phyloP scores from a whole-genome alignment of 2,329 filamentous ascomycete genomes.

The Colletotrichum plurivorum region DNA sequence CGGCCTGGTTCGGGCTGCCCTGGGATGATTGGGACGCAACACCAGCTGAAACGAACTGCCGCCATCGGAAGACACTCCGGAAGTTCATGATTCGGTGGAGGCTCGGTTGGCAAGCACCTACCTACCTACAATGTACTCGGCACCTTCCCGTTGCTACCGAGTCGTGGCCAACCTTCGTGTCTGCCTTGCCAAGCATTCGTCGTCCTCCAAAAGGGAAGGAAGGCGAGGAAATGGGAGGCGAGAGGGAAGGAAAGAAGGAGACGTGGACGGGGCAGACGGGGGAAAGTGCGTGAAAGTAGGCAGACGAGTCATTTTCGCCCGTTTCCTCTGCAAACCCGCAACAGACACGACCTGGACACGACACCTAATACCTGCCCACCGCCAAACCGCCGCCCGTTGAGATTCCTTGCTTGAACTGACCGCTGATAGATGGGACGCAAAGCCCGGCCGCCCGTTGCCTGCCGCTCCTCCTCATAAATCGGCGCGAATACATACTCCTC shows the following conservation, averaged over 20 bases:
- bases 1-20: not conserved
- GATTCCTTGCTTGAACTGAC: slow-evolving; percentile 5
- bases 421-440: slow-evolving; percentile 10
- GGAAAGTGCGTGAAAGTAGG: not conserved
- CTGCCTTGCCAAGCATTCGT: not conserved
- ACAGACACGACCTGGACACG: slow-evolving; percentile 19
- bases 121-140: no score
- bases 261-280: not conserved
- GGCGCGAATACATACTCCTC: slow-evolving; percentile 10
- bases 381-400: slow-evolving; percentile 21
- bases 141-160: no score
- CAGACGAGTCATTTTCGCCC: slow-evolving; percentile 26
- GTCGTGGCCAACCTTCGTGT: not conserved
- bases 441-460: slow-evolving; percentile 2
- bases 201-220: not conserved
- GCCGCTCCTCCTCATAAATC: slow-evolving; percentile 17
- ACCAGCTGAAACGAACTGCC: not conserved
- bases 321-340: not conserved
- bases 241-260: not conserved
- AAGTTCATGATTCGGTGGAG: not conserved
- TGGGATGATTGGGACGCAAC: not conserved
- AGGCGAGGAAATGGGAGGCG: not conserved
- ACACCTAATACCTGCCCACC: slow-evolving; percentile 11
- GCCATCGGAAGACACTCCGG: slow-evolving; percentile 14
- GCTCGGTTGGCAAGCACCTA: not conserved